Evolutionary conservation across 352 stramenopile genomes (phyloP).

Genomic region (Peronospora destructor): DNA sequence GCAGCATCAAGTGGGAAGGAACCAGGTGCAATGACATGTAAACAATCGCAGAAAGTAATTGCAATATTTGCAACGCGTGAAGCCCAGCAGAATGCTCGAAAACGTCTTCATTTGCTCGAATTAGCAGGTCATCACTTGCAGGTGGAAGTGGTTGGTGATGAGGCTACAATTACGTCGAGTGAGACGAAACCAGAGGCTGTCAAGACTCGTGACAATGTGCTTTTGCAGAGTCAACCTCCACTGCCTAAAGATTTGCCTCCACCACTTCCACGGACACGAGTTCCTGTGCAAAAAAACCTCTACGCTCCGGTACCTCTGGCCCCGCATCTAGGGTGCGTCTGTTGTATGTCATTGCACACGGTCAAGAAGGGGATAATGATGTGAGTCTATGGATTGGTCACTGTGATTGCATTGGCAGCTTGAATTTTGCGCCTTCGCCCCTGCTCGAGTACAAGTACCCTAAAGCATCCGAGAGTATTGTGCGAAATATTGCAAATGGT

Average conservation of each 20-base stretch:
- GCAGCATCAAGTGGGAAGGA: conserved; percentile 26
- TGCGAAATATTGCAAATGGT: conserved; percentile 87
- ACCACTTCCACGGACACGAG: conserved; percentile 20
- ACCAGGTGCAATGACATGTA: conserved; percentile 13
- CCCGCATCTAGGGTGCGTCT: conserved; percentile 61
- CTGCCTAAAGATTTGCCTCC: conserved; percentile 30
- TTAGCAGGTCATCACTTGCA: conserved; percentile 47
- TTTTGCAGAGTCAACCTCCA: conserved; percentile 15
- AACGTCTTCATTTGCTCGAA: conserved; percentile 39
- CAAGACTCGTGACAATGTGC: background rate
- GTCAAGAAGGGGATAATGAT: background rate
- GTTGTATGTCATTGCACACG: background rate
- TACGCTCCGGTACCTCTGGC: conserved; percentile 46
- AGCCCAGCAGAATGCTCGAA: conserved; percentile 31
- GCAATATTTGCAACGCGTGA: conserved; percentile 34
- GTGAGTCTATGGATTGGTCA: background rate
- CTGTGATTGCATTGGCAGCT: conserved; percentile 25
- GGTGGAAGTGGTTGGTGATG: conserved; percentile 24
- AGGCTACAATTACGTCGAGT: conserved; percentile 5
- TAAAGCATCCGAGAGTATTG: conserved; percentile 60
- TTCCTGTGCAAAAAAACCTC: conserved; percentile 8
- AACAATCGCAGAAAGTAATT: conserved; percentile 38
- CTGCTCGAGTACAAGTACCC: conserved; percentile 86
- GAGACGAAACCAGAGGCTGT: conserved; percentile 7
- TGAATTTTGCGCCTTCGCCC: conserved; percentile 81